phyloP scores from a whole-genome alignment of 768 basidiomycete species.

The Trametes elegans region DNA sequence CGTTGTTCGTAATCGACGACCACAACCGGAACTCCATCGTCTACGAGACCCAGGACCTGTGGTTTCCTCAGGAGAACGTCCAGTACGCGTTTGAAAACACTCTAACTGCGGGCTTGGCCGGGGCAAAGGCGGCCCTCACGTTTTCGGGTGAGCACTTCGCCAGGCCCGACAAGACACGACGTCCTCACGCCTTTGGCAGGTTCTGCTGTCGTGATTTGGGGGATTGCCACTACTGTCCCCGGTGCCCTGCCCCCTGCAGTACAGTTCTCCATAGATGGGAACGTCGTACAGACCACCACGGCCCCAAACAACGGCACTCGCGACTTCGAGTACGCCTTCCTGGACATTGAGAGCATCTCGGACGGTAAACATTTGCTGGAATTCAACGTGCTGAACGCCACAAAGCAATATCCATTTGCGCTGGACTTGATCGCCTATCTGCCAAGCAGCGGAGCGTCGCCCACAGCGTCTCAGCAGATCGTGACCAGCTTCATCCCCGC shows the following conservation, averaged over 20 bases:
- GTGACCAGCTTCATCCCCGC: slow-evolving; percentile 3
- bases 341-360: not conserved
- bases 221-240: not conserved
- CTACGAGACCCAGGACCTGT: slow-evolving; percentile 1
- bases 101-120: slow-evolving; percentile 1
- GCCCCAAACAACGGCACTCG: slow-evolving; percentile 8
- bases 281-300: not conserved
- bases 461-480: slow-evolving; percentile 4
- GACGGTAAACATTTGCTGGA: not conserved
- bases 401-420: slow-evolving; percentile 3
- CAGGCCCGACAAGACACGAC: no score
- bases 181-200: not conserved
- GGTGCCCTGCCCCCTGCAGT: not conserved
- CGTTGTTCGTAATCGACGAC: slow-evolving; percentile 9
- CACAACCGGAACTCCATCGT: slow-evolving; percentile 6
- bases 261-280: slow-evolving; percentile 2
- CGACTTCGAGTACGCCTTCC: not conserved
- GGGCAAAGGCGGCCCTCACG: slow-evolving; percentile 7
- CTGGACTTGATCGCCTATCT: slow-evolving; percentile 5
- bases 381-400: slow-evolving; percentile 3
- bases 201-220: slow-evolving; percentile 4
- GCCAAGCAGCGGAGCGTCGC: not conserved
- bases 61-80: not conserved
- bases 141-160: slow-evolving; percentile 11
- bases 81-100: slow-evolving; percentile 1